Evolutionary conservation across 2,329 filamentous ascomycete genomes (phyloP), one percentile per base, ranked within the genome.

Genomic region (Clarireedia hainanense): DNA sequence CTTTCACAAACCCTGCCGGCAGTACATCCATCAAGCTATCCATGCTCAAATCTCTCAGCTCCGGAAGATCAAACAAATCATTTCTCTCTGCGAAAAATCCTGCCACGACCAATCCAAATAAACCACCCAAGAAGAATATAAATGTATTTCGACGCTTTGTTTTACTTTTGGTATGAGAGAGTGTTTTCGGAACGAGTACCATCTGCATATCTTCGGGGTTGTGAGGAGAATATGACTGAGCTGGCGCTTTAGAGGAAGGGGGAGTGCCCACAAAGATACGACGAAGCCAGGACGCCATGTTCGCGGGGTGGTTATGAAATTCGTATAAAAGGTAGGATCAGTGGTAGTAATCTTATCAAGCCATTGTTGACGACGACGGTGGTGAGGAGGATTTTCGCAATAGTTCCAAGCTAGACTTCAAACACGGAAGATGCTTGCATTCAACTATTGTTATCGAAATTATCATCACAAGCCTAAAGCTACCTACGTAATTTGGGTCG

Each of bases 71-170:
- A 60, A 96, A 91, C 60, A 97, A 79, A 67, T 96, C 91, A 72
- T 91, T 94, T 70, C 80, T 88, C 62, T 87, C 86, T 30, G 91
- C 92, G 64, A 99, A 94, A 71, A 96, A 91, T 30, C 91, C 86
- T 1, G 94, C 94, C 2, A 86, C 79, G n/a, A 95, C 74, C 55
- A 99, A 80, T 12, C 94, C 94, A 65, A 94, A 92, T n/a, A 99
- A 67, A 42, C 91, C 89, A 34, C 94, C 94, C 20, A 99, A 77
- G 9, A 86, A 75, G 71, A 99, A 97, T 27, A 96, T 88, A 67
- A 95, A 83, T 2, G 85, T 85, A 71, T 83, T 88, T 60, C 85
- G 83, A 63, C 89, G 82, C 63, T 79, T 80, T 17, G 68, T 65
- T 39, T 64, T 65, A 7, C 65, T 62, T 45, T 67, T 27, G 27